A percentile compares a stretch with the other conserved stretches of the same genome.
These are phyloP conservation scores for Isatis lusitanica DNA, from an alignment of 441 rosid genomes.

Conservation along the genomic window DNA sequence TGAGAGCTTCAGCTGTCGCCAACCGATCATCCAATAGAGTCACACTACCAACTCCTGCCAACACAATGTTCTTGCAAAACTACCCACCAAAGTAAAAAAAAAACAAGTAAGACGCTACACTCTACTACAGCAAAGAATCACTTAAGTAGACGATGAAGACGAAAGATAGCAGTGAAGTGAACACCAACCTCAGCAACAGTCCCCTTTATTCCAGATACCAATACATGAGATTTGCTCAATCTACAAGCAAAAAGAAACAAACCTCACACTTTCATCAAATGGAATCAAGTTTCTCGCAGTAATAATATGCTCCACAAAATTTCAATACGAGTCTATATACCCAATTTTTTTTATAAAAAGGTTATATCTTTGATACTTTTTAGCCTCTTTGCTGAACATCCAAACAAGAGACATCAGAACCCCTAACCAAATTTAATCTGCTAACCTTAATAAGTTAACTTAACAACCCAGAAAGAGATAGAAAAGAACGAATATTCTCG, in stretches of 20 bases:
- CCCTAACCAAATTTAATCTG: not conserved
- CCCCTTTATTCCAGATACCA: constrained; percentile 79
- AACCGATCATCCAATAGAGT: constrained; percentile 72
- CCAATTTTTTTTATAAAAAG: not conserved
- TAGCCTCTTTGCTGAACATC: not conserved
- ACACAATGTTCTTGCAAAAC: constrained; percentile 94
- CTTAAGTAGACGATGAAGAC: not conserved
- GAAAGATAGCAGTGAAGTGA: not conserved
- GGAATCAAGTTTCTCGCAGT: not conserved
- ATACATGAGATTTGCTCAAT: constrained; percentile 71
- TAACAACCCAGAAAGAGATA: not conserved
- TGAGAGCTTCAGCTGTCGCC: constrained; percentile 56
- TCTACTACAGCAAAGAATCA: not conserved
- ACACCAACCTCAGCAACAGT: constrained; percentile 71
- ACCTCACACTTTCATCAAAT: not conserved
- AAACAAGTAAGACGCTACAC: constrained; percentile 8
- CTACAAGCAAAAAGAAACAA: constrained; percentile 38
- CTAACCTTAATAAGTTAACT: not conserved
- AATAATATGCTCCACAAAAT: not conserved
- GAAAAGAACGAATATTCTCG: not conserved
- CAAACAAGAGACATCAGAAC: not conserved
- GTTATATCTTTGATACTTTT: not conserved
- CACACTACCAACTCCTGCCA: constrained; percentile 87
- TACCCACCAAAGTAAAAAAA: constrained; percentile 26
- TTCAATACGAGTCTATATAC: not conserved